These are phyloP conservation scores for Ceratocystiopsis sp. DNA, from an alignment of 2,329 filamentous ascomycete genomes.

Conservation along the genomic window DNA sequence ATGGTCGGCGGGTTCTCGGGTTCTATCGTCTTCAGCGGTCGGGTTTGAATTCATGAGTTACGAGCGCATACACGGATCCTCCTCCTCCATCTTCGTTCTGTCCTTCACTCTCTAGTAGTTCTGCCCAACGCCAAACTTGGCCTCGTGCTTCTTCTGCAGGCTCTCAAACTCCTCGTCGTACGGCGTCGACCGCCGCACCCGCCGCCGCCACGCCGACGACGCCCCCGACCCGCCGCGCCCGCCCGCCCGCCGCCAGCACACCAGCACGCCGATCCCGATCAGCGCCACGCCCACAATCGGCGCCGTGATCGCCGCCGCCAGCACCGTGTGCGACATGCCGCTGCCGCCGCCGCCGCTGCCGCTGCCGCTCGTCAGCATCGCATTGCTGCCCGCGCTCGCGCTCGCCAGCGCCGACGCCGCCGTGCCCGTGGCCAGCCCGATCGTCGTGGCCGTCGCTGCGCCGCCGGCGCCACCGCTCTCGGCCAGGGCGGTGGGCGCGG, in stretches of 20 bases:
- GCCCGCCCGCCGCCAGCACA: conserved; percentile 5
- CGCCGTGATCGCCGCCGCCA: conserved; percentile 8
- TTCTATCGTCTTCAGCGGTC: no score
- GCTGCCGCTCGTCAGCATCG: no score
- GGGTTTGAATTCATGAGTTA: no score
- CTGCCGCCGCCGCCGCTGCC: background rate
- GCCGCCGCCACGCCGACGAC: background rate
- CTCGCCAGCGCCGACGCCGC: background rate
- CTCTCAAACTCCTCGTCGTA: conserved; percentile 12
- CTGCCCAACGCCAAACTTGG: conserved; percentile 10
- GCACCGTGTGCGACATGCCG: conserved; percentile 6
- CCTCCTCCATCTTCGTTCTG: no score
- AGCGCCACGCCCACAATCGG: conserved; percentile 9
- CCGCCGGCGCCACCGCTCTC: background rate
- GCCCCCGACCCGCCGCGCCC: no score
- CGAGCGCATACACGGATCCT: no score
- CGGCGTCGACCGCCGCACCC: conserved; percentile 4
- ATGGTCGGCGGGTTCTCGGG: no score
- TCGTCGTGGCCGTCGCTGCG: conserved; percentile 1
- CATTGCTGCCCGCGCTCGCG: background rate
- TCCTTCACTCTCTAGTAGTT: conserved; percentile 5
- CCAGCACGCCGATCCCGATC: conserved; percentile 6
- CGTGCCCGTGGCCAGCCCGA: background rate
- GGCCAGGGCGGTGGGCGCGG: no score
- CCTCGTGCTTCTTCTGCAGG: conserved; percentile 12